These are phyloP conservation scores for Leptographium procerum DNA, from an alignment of 2,329 filamentous ascomycete species.

Conservation along the genomic window DNA sequence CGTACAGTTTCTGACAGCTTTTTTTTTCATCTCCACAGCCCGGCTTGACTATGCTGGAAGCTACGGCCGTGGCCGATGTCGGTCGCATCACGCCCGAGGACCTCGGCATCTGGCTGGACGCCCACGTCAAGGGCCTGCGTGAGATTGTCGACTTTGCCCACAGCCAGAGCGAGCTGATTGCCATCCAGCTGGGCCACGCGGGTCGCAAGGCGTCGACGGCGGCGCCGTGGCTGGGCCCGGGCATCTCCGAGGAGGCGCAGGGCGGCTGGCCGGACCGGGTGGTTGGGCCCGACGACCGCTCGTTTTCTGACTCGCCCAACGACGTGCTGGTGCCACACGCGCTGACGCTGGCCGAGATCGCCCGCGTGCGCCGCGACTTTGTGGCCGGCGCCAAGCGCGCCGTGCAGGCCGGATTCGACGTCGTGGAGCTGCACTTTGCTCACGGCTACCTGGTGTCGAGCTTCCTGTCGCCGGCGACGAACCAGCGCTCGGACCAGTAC, in stretches of 20 bases:
- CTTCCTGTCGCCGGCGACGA: conserved; percentile 60
- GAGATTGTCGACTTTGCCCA: conserved; percentile 31
- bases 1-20: too few relatives aligned
- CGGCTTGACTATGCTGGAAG: conserved; percentile 21
- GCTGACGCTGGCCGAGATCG: conserved; percentile 55
- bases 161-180: conserved; percentile 49
- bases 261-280: conserved; percentile 34
- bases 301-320: conserved; percentile 3
- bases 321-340: conserved; percentile 34
- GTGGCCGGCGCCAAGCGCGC: conserved; percentile 41
- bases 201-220: conserved; percentile 44
- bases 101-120: conserved; percentile 24
- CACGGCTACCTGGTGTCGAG: conserved; percentile 66
- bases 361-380: conserved; percentile 48
- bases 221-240: conserved; percentile 44
- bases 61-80: conserved; percentile 18
- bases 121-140: conserved; percentile 22
- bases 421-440: conserved; percentile 63
- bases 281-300: conserved; percentile 19
- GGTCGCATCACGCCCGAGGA: conserved; percentile 25
- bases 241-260: conserved; percentile 34
- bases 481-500: conserved; percentile 58
- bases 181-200: conserved; percentile 60
- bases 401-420: conserved; percentile 53
- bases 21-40: too few relatives aligned